Percentiles rank a stretch among this genome's conserved stretches.
phyloP scores from a whole-genome alignment of 306 rosid species.

The Citrullus amarus region DNA sequence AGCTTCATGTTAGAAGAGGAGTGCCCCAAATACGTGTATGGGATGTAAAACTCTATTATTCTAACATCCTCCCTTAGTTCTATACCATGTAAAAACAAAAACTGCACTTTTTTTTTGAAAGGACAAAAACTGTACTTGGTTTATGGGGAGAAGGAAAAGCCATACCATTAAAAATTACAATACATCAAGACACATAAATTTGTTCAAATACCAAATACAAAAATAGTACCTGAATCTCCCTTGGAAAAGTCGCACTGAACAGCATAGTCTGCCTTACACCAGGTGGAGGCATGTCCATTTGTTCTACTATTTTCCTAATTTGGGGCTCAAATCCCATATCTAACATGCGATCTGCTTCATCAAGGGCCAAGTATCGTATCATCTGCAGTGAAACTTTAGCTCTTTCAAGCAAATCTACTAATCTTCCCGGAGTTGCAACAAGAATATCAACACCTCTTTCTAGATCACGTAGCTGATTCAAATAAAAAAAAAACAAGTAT shows the following conservation, averaged over 20 bases:
- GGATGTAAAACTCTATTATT: neutral
- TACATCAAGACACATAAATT: neutral
- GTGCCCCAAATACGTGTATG: neutral
- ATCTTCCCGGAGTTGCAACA: constrained; percentile 93
- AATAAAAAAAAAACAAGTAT: constrained; percentile 4
- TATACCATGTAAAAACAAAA: neutral
- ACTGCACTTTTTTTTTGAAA: neutral
- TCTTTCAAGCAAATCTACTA: constrained; percentile 87
- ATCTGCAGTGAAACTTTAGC: constrained; percentile 69
- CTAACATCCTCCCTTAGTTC: neutral
- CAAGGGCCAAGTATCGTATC: constrained; percentile 66
- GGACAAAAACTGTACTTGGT: neutral
- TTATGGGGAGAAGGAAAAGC: neutral
- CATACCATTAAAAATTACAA: neutral
- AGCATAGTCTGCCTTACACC: constrained; percentile 76
- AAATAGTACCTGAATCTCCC: constrained; percentile 62
- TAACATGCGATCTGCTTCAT: constrained; percentile 73
- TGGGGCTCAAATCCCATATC: constrained; percentile 84
- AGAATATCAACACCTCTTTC: constrained; percentile 93
- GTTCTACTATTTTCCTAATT: constrained; percentile 64
- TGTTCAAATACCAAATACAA: neutral
- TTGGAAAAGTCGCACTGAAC: constrained; percentile 86
- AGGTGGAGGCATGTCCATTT: constrained; percentile 85
- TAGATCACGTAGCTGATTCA: constrained; percentile 67
- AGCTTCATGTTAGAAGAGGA: neutral